Percentiles rank a stretch among this genome's conserved stretches.
These are phyloP conservation scores for Paramecium pentaurelia DNA, from an alignment of 73 alveolate species.

Conservation along the genomic window DNA sequence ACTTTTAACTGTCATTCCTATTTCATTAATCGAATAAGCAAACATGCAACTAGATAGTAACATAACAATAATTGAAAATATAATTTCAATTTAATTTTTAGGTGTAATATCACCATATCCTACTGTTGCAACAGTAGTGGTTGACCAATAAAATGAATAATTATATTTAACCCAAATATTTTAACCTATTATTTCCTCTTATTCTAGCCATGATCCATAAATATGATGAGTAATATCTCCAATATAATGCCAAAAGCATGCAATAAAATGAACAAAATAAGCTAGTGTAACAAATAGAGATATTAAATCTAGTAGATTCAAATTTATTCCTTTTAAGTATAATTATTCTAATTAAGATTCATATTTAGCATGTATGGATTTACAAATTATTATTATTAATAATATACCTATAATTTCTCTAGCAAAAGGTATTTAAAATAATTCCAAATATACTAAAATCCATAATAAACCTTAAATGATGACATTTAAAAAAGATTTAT, in stretches of 20 bases:
- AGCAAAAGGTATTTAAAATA: background rate
- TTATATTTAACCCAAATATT: background rate
- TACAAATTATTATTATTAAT: background rate
- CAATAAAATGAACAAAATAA: background rate
- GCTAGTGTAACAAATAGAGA: background rate
- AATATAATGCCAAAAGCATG: slow-evolving; percentile 27
- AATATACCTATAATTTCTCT: background rate
- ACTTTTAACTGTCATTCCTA: slow-evolving; percentile 2
- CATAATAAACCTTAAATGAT: background rate
- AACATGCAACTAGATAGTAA: slow-evolving; percentile 29
- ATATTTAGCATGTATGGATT: background rate
- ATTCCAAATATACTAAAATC: background rate
- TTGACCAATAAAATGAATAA: background rate
- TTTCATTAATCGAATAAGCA: slow-evolving; percentile 38
- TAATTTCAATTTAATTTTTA: background rate
- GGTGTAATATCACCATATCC: slow-evolving; percentile 31
- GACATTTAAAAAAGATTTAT: background rate
- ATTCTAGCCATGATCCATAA: background rate
- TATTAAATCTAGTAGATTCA: background rate
- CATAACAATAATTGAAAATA: slow-evolving; percentile 35
- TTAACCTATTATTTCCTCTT: background rate
- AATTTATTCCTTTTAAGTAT: background rate
- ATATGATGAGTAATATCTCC: background rate
- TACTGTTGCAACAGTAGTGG: background rate
- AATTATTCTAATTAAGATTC: background rate